A percentile compares a stretch with the other conserved stretches of the same genome.
These are phyloP conservation scores for Prunus persica DNA, from an alignment of 306 rosid species.

Conservation along the genomic window DNA sequence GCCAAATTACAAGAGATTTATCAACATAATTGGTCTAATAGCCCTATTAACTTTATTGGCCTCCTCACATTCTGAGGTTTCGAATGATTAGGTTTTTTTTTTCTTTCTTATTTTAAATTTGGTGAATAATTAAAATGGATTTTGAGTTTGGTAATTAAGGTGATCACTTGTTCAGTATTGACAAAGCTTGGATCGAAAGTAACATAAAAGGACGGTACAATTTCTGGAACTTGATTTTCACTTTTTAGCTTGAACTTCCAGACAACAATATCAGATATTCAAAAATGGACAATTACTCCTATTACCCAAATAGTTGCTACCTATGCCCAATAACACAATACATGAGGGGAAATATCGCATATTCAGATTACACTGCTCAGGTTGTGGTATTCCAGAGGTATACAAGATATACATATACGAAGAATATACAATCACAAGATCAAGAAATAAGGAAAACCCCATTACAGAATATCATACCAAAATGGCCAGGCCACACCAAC, in stretches of 20 bases:
- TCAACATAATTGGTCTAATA: no score
- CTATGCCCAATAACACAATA: neutral
- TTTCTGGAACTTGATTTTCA: neutral
- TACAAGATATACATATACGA: neutral
- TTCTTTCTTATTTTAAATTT: neutral
- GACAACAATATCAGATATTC: neutral
- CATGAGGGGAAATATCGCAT: conserved; percentile 1
- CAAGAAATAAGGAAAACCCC: neutral
- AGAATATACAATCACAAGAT: conserved; percentile 1
- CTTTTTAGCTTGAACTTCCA: neutral
- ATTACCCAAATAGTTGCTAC: neutral
- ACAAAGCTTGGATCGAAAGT: no score
- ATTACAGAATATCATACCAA: neutral
- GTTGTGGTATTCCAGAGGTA: conserved; percentile 5
- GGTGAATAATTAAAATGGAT: neutral
- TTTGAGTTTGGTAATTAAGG: no score
- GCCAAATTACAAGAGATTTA: no score
- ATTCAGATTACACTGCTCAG: conserved; percentile 19
- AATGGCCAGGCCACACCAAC: neutral
- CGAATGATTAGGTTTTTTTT: neutral
- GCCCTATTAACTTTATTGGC: neutral
- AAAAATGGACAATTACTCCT: neutral
- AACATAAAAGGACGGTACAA: neutral
- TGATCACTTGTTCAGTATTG: no score
- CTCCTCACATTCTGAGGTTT: neutral